Base-by-base conservation (phyloP, 192 early-diverging fungal genomes). In the Umbelopsis ramanniana region DNA sequence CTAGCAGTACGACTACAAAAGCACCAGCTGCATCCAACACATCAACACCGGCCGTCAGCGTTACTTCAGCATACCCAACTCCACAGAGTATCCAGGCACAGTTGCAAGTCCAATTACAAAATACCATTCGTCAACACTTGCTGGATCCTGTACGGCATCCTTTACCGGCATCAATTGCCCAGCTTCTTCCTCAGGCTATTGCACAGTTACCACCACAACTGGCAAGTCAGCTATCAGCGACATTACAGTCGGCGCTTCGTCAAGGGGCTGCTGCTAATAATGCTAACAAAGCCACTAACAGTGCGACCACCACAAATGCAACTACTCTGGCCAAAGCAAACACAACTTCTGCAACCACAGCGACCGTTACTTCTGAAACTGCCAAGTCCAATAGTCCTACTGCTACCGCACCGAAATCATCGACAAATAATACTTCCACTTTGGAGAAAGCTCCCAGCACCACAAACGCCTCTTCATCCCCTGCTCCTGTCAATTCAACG, bases 111-210 rank as follows among this genome's bases (percentile, higher is more conserved):
- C 77, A 79, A 52, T 50, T 79, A 17, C 77, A 79, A 52, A 79
- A 79, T 71, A 79, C 77, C 33, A 79, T 79, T 46, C 72, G 77
- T 3, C 77, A 79, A 26, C 77, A 79, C 50, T 69, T 79, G 45
- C 24, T 79, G 6, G 69, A 79, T 60, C 77, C 77, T 63, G 53
- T 79, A 29, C 69, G 69, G 2, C 68, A 79, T 52, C 77, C 77
- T n/a, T 45, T 79, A 15, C 77, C 77, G 3, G 48, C 77, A 0
- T 69, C 77, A 6, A 79, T 79, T 69, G 77, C 77, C 3, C 77
- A 79, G 53, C 67, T 79, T 14, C 29, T 79, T 52, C 77, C 77
- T 4, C 77, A 79, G 17, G 77, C 77, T 10, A 79, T 79, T 35
- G 73, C 77, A 0, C 77, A 79, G 35, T 35, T 79, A 24, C 77